Percentiles rank a stretch among this genome's conserved stretches.
Conservation (phyloP, 2,329 filamentous ascomycete species). For the Colletotrichum lupini region DNA sequence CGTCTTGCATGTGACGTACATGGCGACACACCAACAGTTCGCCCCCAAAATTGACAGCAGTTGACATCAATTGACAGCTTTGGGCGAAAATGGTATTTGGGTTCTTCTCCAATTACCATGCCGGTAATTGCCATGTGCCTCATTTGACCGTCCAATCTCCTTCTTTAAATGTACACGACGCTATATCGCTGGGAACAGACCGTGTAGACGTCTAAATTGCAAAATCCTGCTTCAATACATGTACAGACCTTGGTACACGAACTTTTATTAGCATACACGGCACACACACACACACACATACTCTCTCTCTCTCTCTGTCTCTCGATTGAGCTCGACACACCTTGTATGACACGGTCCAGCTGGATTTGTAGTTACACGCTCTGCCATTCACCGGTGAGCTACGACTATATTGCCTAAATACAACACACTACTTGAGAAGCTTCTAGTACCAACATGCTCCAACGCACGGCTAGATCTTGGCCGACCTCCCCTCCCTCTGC, state of each 20-base stretch:
- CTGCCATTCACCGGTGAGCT: not conserved
- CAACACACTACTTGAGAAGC: not conserved
- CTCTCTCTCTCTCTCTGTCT: not conserved
- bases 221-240: not conserved
- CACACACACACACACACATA: not conserved
- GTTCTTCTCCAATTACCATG: not conserved
- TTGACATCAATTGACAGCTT: not conserved
- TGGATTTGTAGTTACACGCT: not conserved
- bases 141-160: not conserved
- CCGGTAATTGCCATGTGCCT: not conserved
- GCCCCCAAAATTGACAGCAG: too few relatives aligned
- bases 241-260: too few relatives aligned
- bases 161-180: not conserved
- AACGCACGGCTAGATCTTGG: not conserved
- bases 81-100: not conserved
- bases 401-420: not conserved
- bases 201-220: not conserved
- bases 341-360: not conserved
- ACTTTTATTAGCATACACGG: too few relatives aligned
- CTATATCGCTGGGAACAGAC: not conserved
- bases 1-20: conserved; percentile 32
- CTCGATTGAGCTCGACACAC: not conserved
- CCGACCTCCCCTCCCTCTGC: conserved; percentile 58
- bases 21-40: not conserved
- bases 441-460: not conserved